Base-by-base conservation (phyloP, 352 stramenopile genomes). In the Globisporangium cylindrosporum region DNA sequence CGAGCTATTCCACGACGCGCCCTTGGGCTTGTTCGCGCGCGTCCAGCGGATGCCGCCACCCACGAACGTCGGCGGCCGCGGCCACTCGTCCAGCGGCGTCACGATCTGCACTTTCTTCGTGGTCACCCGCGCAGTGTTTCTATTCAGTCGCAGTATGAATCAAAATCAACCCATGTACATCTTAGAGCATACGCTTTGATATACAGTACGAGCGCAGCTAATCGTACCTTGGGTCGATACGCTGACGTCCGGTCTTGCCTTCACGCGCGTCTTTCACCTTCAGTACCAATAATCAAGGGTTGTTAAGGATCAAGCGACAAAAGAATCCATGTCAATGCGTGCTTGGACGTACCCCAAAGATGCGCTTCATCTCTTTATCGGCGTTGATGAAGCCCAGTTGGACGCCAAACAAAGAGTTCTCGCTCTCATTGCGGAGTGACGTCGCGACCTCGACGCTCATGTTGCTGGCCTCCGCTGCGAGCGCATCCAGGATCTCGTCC, bases 331-430 rank as follows among this genome's bases (percentile, higher is more conserved):
- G 29, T 32, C 29, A 32, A 32, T 32, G 29, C 29, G 29, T 32
- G 29, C 8, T 32, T 32, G 29, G 4, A 32, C 29, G 29, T 32
- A 95, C 88, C 24, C 86, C 86, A 75, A 95, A 94, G 64, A 95
- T 91, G 49, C 88, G 84, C 73, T 93, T 94, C 88, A 95, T 94
- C 73, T 95, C 88, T 69, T 90, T 93, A 67, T 95, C 88, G 20
- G 88, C 88, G 59, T 95, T 95, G 57, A 91, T 80, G 62, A 90
- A 83, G 51, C 81, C 76, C 43, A 93, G 69, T 36, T 94, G 77
- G 20, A 93, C 88, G 7, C 77, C 68, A 4, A 95, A 81, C 1
- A 95, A 69, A 18, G 76, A 77, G 54, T 89, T 90, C 68, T 87
- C 81, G 8, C 77, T 73, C 38, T 78, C 73, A 58, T 79, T 76